phyloP scores from a whole-genome alignment of 1,284 basidiomycete species.

The Stereum hirsutum region DNA sequence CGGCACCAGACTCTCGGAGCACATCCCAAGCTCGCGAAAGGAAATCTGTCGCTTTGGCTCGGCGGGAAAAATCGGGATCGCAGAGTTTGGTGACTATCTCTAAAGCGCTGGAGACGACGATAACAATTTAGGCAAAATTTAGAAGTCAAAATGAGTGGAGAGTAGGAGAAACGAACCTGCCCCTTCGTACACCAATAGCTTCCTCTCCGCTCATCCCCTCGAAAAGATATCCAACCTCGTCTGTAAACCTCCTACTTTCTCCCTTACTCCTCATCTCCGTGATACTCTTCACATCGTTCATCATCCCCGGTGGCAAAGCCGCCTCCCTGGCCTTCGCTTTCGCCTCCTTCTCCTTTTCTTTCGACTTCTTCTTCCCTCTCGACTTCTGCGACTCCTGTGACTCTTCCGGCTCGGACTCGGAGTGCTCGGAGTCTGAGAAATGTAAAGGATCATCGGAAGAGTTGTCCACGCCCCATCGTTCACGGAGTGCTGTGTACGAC shows the following conservation, averaged over 20 bases:
- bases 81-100: slow-evolving; percentile 68
- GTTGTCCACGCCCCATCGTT: slow-evolving; percentile 66
- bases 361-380: slow-evolving; percentile 20
- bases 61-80: slow-evolving; percentile 61
- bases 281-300: slow-evolving; percentile 71
- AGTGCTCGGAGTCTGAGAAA: slow-evolving; percentile 15
- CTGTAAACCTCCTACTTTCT: slow-evolving; percentile 68
- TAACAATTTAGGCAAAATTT: not conserved
- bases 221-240: slow-evolving; percentile 74
- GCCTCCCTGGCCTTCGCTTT: slow-evolving; percentile 5
- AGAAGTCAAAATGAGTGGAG: not conserved
- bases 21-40: slow-evolving; percentile 56
- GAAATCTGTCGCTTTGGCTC: slow-evolving; percentile 68
- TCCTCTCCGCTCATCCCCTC: slow-evolving; percentile 57
- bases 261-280: slow-evolving; percentile 71
- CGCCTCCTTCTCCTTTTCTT: not conserved
- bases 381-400: too few species aligned
- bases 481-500: slow-evolving; percentile 59
- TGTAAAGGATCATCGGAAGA: slow-evolving; percentile 59
- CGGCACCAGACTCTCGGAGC: slow-evolving; percentile 46
- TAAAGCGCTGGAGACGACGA: slow-evolving; percentile 38
- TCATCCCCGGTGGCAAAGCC: slow-evolving; percentile 32
- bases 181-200: slow-evolving; percentile 47
- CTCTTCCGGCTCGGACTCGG: slow-evolving; percentile 12
- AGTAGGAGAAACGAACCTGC: slow-evolving; percentile 37